Conservation (phyloP, 2,329 filamentous ascomycete species). For the Aschersonia sp. region DNA sequence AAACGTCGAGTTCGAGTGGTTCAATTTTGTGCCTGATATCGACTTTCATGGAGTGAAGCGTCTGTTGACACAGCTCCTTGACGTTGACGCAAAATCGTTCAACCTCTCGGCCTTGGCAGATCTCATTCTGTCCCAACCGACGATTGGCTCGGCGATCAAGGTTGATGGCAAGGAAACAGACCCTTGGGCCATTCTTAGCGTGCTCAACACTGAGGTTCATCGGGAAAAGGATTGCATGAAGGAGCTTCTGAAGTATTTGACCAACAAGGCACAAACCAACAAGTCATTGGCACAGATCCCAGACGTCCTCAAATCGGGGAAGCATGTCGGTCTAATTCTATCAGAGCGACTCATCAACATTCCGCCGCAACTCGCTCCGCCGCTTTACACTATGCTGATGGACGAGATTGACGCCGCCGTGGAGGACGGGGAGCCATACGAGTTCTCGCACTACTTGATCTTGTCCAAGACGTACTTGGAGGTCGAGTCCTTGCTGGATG, state of each 20-base stretch:
- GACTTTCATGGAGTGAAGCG: conserved; percentile 94
- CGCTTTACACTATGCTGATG: conserved; percentile 86
- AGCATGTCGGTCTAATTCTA: conserved; percentile 72
- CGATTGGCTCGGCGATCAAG: conserved; percentile 89
- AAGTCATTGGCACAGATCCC: conserved; percentile 41
- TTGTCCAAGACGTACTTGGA: conserved; percentile 88
- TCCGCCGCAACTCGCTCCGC: conserved; percentile 81
- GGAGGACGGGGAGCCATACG: conserved; percentile 81
- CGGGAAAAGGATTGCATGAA: conserved; percentile 59
- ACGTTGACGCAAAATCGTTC: conserved; percentile 73
- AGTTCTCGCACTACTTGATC: conserved; percentile 86
- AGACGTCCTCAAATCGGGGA: conserved; percentile 35
- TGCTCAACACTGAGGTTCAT: conserved; percentile 70
- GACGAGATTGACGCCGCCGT: conserved; percentile 84
- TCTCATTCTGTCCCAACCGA: conserved; percentile 72
- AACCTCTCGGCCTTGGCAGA: conserved; percentile 79
- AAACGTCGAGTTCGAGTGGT: conserved; percentile 97
- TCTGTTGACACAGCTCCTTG: conserved; percentile 81
- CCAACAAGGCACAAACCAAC: conserved; percentile 36
- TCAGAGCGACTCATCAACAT: conserved; percentile 93
- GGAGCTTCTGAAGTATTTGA: conserved; percentile 58
- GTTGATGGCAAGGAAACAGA: conserved; percentile 90
- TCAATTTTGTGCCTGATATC: conserved; percentile 77
- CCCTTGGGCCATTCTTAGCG: conserved; percentile 83
- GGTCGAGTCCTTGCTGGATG: conserved; percentile 66